Percentiles rank a stretch among this genome's conserved stretches.
Evolutionary conservation across 139 green algal genomes (phyloP).

Genomic region (Chlamydomonas eustigma): DNA sequence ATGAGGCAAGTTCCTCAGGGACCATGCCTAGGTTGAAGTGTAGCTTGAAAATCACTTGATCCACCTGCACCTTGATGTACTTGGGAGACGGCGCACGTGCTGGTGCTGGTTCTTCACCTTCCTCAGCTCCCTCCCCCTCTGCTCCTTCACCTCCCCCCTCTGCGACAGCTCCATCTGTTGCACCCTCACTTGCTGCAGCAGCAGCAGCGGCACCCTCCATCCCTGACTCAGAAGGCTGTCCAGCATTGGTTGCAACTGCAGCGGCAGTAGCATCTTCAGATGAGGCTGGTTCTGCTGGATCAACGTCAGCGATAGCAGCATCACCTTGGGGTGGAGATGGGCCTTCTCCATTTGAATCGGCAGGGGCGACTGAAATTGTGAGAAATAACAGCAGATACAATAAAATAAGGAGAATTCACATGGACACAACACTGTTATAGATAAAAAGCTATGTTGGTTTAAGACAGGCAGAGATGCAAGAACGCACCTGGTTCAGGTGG

Average conservation of each 20-base stretch:
- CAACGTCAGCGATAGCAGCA: not conserved
- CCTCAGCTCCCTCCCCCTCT: not conserved
- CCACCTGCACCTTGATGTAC: not conserved
- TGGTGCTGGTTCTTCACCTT: not conserved
- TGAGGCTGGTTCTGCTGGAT: not conserved
- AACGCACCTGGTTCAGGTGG: too few relatives aligned
- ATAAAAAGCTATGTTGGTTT: too few relatives aligned
- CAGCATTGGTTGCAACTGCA: not conserved
- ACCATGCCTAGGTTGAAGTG: not conserved
- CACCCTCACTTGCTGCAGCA: too few relatives aligned
- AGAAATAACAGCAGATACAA: too few relatives aligned
- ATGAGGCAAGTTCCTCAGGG: not conserved
- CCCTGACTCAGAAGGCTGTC: not conserved
- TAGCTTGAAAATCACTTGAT: not conserved
- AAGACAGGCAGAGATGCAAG: too few relatives aligned
- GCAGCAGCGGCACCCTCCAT: too few relatives aligned
- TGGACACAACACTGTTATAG: too few relatives aligned
- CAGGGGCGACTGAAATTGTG: too few relatives aligned
- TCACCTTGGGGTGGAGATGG: constrained; percentile 5
- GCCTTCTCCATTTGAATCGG: too few relatives aligned
- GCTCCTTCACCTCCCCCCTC: too few relatives aligned
- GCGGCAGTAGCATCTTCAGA: not conserved
- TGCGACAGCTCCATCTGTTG: too few relatives aligned
- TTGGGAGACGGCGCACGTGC: not conserved
- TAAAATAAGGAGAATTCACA: too few relatives aligned